Percentiles rank a stretch among this genome's conserved stretches.
These are phyloP conservation scores for Jamesozyma piceae DNA, from an alignment of 805 yeast species.

Conservation along the genomic window DNA sequence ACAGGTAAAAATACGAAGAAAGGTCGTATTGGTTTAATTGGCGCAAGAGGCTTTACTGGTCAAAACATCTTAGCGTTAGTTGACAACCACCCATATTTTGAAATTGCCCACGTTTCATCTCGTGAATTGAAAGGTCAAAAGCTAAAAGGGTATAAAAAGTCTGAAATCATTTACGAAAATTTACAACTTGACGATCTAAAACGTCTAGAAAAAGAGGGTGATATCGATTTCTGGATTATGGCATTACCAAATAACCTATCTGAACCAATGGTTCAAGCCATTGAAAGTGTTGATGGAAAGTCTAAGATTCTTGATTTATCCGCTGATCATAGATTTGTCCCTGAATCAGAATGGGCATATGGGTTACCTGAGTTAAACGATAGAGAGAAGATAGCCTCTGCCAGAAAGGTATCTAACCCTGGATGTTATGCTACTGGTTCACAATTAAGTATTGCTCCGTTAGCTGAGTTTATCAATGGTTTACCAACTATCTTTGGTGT, in stretches of 20 bases:
- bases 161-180: constrained; percentile 71
- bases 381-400: constrained; percentile 55
- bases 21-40: constrained; percentile 83
- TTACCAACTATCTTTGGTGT: constrained; percentile 87
- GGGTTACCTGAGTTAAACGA: constrained; percentile 89
- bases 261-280: constrained; percentile 74
- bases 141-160: constrained; percentile 78
- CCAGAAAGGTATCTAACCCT: constrained; percentile 86
- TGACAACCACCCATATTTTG: constrained; percentile 79
- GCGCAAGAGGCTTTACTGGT: constrained; percentile 98
- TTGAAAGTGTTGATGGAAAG: constrained; percentile 56
- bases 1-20: constrained; percentile 52
- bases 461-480: constrained; percentile 57
- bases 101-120: constrained; percentile 87
- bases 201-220: constrained; percentile 61
- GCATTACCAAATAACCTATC: constrained; percentile 98
- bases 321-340: constrained; percentile 93
- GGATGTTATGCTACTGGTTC: constrained; percentile 99
- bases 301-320: constrained; percentile 85
- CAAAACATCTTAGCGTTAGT: constrained; percentile 83
- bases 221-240: constrained; percentile 97
- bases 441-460: constrained; percentile 84
- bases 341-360: constrained; percentile 79
- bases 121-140: constrained; percentile 87
- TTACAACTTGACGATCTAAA: constrained; percentile 80